phyloP scores from a whole-genome alignment of 2,329 filamentous ascomycete genomes.

The Pseudogymnoascus sp. region DNA sequence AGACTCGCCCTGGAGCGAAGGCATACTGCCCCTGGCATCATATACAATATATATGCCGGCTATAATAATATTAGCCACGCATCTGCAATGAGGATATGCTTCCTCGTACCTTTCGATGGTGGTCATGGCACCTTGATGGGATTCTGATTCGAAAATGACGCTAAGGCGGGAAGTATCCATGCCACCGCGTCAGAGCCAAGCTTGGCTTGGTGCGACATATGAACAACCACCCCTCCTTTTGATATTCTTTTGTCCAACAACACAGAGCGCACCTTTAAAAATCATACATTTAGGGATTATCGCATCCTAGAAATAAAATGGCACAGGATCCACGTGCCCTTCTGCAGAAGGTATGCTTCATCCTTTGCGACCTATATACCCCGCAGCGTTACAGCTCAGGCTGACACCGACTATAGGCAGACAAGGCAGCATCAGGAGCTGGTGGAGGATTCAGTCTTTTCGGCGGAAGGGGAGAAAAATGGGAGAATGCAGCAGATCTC shows the following conservation, averaged over 20 bases:
- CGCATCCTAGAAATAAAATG: constrained; percentile 39
- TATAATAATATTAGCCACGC: constrained; percentile 4
- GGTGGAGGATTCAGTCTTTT: constrained; percentile 83
- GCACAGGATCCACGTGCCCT: constrained; percentile 70
- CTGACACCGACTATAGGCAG: constrained; percentile 54
- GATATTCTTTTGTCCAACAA: background rate
- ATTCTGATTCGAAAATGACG: constrained; percentile 2
- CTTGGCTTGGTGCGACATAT: background rate
- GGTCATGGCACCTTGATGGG: background rate
- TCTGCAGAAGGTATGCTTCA: constrained; percentile 60
- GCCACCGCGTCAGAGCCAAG: constrained; percentile 11
- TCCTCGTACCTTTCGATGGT: background rate
- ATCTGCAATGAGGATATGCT: background rate
- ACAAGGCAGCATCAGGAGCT: constrained; percentile 71
- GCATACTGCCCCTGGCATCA: background rate
- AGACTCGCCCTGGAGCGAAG: constrained; percentile 5
- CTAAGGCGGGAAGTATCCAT: constrained; percentile 8
- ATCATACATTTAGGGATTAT: constrained; percentile 12
- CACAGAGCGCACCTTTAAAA: constrained; percentile 12
- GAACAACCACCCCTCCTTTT: constrained; percentile 1
- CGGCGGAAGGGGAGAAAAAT: constrained; percentile 79
- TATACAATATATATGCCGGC: background rate
- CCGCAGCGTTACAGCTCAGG: constrained; percentile 16
- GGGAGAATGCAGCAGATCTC: constrained; percentile 78
- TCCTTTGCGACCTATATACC: background rate